Conservation (phyloP, 257 asterid species). For the Nicotiana attenuata region DNA sequence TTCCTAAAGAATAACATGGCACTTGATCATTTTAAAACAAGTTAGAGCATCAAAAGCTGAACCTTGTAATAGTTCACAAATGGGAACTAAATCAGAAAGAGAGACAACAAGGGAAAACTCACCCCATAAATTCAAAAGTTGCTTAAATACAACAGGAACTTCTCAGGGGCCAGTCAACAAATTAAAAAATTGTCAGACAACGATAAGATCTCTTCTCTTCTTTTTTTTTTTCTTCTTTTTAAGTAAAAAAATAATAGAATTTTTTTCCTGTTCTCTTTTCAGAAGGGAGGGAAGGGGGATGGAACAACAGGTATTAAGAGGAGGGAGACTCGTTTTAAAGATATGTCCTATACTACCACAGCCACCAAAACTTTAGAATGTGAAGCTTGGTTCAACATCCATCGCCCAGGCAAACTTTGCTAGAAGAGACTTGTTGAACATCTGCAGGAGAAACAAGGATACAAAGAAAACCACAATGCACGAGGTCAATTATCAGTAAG, state of each 20-base stretch:
- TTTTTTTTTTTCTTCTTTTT: constrained; percentile 7
- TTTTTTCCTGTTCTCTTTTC: constrained; percentile 5
- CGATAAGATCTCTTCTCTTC: constrained; percentile 3
- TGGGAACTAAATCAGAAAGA: neutral
- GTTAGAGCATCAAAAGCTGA: neutral
- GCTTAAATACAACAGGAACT: constrained; percentile 10
- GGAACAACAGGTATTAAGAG: neutral
- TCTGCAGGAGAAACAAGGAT: constrained; percentile 38
- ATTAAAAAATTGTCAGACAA: constrained; percentile 16
- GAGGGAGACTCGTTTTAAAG: neutral
- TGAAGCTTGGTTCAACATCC: constrained; percentile 90
- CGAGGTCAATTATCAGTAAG: neutral
- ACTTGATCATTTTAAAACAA: neutral
- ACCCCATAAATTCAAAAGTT: constrained; percentile 9
- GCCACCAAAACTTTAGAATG: constrained; percentile 45
- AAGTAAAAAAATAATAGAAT: neutral
- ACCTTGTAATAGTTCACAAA: neutral
- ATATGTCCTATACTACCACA: constrained; percentile 12
- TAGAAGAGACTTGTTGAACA: constrained; percentile 87
- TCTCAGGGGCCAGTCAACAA: constrained; percentile 5
- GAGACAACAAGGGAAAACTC: constrained; percentile 1
- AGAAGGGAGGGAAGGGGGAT: neutral
- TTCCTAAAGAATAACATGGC: neutral
- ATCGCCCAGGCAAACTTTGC: constrained; percentile 95
- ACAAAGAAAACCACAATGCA: neutral